Conservation (phyloP, 2,329 filamentous ascomycete genomes). For the Colletotrichum acutatum region DNA sequence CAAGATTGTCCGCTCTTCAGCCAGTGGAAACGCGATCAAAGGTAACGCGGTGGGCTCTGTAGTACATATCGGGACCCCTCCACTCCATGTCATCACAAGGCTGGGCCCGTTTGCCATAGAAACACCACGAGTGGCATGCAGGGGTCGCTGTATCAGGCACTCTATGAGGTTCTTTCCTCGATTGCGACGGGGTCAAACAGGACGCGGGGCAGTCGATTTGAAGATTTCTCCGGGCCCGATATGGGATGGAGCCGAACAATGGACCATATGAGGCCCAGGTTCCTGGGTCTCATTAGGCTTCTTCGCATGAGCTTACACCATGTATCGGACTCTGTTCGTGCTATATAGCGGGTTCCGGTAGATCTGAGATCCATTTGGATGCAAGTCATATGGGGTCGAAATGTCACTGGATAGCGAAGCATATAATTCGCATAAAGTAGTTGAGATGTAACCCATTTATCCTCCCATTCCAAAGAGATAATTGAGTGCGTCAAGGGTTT, state of each 20-base stretch:
- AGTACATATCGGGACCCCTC: neutral
- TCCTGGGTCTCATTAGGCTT: neutral
- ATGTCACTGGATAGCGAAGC: neutral
- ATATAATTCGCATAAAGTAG: neutral
- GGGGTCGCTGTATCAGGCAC: neutral
- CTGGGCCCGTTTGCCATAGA: neutral
- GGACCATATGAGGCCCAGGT: neutral
- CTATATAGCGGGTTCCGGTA: neutral
- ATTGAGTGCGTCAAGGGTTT: neutral
- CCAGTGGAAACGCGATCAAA: neutral
- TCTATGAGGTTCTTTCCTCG: neutral
- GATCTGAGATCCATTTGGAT: neutral
- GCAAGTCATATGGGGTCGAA: neutral
- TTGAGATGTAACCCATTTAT: neutral
- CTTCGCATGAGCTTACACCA: neutral
- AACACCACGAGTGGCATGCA: neutral
- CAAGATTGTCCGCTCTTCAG: neutral
- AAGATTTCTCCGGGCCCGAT: neutral
- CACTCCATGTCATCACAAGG: neutral
- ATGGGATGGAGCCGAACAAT: neutral
- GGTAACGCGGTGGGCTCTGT: constrained; percentile 12
- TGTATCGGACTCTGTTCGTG: neutral
- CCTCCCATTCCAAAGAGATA: neutral
- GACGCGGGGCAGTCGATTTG: neutral
- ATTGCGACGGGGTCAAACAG: neutral